Conservation (phyloP, 768 basidiomycete genomes). For the Russula olivacea region DNA sequence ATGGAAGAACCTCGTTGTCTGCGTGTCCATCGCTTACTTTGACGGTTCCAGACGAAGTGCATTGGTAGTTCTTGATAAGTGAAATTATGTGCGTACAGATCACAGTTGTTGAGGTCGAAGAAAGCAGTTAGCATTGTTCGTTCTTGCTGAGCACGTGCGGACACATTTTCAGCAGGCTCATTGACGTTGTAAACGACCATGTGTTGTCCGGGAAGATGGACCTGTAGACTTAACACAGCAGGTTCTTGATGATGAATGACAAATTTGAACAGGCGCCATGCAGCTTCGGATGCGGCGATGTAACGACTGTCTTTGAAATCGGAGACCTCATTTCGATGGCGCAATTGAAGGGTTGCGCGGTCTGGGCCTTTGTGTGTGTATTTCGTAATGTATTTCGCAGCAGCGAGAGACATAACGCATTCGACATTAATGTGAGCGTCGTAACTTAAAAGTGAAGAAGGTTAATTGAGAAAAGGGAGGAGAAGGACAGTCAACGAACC, state of each 20-base stretch:
- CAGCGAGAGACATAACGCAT: not conserved
- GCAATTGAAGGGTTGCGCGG: not conserved
- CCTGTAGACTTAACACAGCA: not conserved
- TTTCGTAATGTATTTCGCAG: not conserved
- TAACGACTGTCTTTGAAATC: not conserved
- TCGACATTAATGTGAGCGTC: not conserved
- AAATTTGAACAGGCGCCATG: not conserved
- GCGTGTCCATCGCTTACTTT: not conserved
- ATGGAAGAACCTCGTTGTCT: not conserved
- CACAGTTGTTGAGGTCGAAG: not conserved
- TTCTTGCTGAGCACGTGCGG: not conserved
- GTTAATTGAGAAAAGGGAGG: too few relatives aligned
- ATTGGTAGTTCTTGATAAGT: not conserved
- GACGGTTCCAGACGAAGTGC: not conserved
- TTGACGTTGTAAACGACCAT: fast-evolving
- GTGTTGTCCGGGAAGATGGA: not conserved
- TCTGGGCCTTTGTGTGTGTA: not conserved
- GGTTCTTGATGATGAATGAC: not conserved
- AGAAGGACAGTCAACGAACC: too few relatives aligned
- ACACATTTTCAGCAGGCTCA: fast-evolving
- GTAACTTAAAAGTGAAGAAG: not conserved
- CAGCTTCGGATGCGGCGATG: not conserved
- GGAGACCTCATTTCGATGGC: not conserved
- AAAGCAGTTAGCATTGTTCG: not conserved
- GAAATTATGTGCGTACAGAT: not conserved